A percentile compares a stretch with the other conserved stretches of the same genome.
Evolutionary conservation across 2,329 filamentous ascomycete genomes (phyloP).

Genomic region (Dactylellina leptospora): DNA sequence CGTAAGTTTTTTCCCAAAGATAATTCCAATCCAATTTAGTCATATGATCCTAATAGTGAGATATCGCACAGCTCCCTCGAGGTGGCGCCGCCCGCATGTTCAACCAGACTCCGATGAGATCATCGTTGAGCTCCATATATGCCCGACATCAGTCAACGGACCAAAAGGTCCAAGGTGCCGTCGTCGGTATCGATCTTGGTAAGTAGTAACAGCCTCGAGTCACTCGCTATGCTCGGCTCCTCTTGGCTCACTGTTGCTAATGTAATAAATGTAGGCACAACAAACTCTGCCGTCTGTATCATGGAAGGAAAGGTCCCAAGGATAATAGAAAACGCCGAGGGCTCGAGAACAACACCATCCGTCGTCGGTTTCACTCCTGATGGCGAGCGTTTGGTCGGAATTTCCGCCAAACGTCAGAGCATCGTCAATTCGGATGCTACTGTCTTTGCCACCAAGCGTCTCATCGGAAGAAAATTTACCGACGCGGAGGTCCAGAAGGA

Average conservation of each 20-base stretch:
- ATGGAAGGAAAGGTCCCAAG: conserved; percentile 96
- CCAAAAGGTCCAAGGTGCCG: conserved; percentile 89
- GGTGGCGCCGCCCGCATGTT: conserved; percentile 45
- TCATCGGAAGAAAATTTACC: conserved; percentile 97
- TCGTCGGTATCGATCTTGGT: conserved; percentile 98
- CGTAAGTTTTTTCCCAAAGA: conserved; percentile 17
- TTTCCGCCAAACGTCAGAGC: conserved; percentile 96
- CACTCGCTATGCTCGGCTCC: no score
- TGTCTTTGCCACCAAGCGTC: conserved; percentile 96
- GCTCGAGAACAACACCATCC: conserved; percentile 89
- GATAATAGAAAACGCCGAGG: conserved; percentile 98
- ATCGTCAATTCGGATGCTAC: conserved; percentile 99
- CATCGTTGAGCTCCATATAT: conserved; percentile 68
- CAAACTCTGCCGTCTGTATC: conserved; percentile 94
- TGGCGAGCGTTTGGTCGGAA: conserved; percentile 94
- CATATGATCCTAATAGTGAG: conserved; percentile 7
- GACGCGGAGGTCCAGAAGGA: conserved; percentile 94
- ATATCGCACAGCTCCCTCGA: conserved; percentile 41
- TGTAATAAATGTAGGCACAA: conserved; percentile 71
- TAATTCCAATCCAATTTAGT: background rate
- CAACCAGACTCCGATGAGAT: conserved; percentile 46
- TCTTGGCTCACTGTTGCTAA: no score
- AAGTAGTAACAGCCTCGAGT: conserved; percentile 61
- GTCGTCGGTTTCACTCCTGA: conserved; percentile 96
- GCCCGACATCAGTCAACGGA: conserved; percentile 81